Evolutionary conservation across 257 asterid species (phyloP).

Genomic region (Gentiana macrophylla): DNA sequence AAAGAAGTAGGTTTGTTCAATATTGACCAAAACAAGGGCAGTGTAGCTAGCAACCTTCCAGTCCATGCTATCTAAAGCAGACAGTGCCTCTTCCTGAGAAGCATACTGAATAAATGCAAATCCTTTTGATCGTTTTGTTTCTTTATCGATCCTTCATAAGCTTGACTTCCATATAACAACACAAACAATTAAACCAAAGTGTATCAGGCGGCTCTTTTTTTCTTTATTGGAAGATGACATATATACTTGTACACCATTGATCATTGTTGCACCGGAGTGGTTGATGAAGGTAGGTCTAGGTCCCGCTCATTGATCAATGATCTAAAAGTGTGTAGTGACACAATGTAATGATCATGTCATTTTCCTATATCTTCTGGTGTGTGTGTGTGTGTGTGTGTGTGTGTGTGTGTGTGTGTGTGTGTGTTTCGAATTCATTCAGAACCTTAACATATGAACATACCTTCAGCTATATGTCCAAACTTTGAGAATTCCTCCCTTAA

Average conservation of each 20-base stretch:
- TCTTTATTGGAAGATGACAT: not conserved
- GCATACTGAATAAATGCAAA: slow-evolving; percentile 55
- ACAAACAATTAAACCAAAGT: not conserved
- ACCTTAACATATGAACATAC: slow-evolving; percentile 12
- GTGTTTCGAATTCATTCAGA: not conserved
- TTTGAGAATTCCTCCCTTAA: slow-evolving; percentile 40
- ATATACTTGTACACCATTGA: no score
- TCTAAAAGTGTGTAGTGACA: no score
- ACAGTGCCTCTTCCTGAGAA: slow-evolving; percentile 48
- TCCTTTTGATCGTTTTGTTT: slow-evolving; percentile 38
- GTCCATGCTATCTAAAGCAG: slow-evolving; percentile 57
- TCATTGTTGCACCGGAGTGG: no score
- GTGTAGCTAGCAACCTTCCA: slow-evolving; percentile 26
- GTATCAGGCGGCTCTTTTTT: not conserved
- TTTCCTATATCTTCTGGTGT: no score
- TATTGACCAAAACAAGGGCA: not conserved
- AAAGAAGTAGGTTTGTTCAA: not conserved
- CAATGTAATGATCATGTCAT: no score
- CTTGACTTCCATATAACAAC: slow-evolving; percentile 20
- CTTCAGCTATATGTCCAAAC: slow-evolving; percentile 59
- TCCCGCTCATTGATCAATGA: no score
- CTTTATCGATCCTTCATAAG: slow-evolving; percentile 33
- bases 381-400: no score
- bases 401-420: no score
- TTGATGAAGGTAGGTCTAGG: no score